A percentile compares a stretch with the other conserved stretches of the same genome.
phyloP scores from a whole-genome alignment of 352 stramenopile species.

The Salisapilia sapeloensis region DNA sequence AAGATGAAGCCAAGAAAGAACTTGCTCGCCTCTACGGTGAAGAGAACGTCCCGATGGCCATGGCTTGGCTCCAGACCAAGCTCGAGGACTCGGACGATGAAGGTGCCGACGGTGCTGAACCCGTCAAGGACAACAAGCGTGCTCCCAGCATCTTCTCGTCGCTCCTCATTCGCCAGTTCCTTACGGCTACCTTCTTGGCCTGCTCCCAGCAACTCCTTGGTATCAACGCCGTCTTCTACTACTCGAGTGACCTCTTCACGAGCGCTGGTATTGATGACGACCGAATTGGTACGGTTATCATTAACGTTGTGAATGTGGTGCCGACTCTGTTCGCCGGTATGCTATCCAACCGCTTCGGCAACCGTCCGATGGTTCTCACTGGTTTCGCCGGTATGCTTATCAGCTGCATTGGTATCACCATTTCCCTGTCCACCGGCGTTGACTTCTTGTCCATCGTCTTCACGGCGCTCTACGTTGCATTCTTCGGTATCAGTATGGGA shows the following conservation, averaged over 20 bases:
- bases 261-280: slow-evolving; percentile 29
- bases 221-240: slow-evolving; percentile 59
- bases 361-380: slow-evolving; percentile 23
- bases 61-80: slow-evolving; percentile 13
- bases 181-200: slow-evolving; percentile 23
- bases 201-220: slow-evolving; percentile 31
- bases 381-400: slow-evolving; percentile 28
- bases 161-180: slow-evolving; percentile 13
- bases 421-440: slow-evolving; percentile 10
- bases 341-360: slow-evolving; percentile 19
- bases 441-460: slow-evolving; percentile 25
- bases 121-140: no score
- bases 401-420: slow-evolving; percentile 24
- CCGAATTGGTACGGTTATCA: slow-evolving; percentile 29
- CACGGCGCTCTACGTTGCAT: slow-evolving; percentile 20
- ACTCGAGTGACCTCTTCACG: slow-evolving; percentile 44
- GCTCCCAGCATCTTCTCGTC: slow-evolving; percentile 4
- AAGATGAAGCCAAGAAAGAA: slow-evolving; percentile 9
- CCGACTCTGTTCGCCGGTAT: slow-evolving; percentile 19
- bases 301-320: slow-evolving; percentile 38
- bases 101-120: no score
- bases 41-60: slow-evolving; percentile 10
- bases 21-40: slow-evolving; percentile 11
- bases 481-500: slow-evolving; percentile 26
- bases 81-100: no score